Base-by-base conservation (phyloP, 345 rosid species). In the Balakata baccata region DNA sequence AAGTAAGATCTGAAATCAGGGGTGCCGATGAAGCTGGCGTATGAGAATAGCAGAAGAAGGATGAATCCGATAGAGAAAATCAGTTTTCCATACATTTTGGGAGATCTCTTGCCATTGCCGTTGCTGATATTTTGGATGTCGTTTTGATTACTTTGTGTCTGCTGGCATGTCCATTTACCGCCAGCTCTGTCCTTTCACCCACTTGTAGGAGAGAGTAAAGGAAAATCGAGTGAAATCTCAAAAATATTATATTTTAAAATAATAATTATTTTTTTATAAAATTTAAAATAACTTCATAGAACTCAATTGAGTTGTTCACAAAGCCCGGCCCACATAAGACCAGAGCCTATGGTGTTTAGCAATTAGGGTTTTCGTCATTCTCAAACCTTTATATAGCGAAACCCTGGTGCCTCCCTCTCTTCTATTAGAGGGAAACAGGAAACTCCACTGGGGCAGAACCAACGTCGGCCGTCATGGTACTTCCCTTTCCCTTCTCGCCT, bases 1-100 rank as follows among this genome's bases (percentile, higher is more conserved):
- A 89, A 90, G 78, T 83, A 77, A 23, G 90, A 69, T 70, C 89
- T 77, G 79, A 86, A 23, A 82, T 88, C 94, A 61, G 84, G 75
- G 73, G 92, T 75, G 23, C 90, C 89, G 69, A 82, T 63, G 81
- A 76, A 79, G 82, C 82, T 51, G 25, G 85, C 79, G 82, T 79
- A 89, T 5, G 89, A 29, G 34, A 29, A 29, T 29, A 29, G 34
- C 34, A 29, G 34, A 2, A 29, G 34, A 2, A 68, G 79, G 20
- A 78, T 53, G 74, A 82, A 84, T n/a, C 69, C 29, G 59, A 82
- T 53, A 13, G 81, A 77, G 71, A 83, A 54, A 16, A 71, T 50
- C 45, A 84, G 66, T 78, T 85, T 86, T 14, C 81, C 85, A 66
- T 74, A 79, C 91, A 87, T 87, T 65, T 41, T 78, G 52, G 41